These are phyloP conservation scores for Colletotrichum limetticola DNA, from an alignment of 2,329 filamentous ascomycete species.

Conservation along the genomic window DNA sequence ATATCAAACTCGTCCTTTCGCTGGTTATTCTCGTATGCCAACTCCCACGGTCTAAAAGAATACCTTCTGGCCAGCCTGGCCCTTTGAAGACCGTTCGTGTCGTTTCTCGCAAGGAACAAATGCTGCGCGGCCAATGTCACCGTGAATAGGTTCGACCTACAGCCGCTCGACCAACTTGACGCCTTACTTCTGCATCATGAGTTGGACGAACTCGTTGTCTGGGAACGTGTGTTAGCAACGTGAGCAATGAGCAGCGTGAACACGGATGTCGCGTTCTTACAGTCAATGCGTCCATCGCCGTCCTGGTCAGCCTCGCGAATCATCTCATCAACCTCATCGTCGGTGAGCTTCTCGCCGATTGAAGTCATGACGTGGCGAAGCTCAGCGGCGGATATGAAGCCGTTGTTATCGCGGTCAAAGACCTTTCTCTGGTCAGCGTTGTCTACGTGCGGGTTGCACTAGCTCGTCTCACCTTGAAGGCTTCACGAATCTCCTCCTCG, in stretches of 20 bases:
- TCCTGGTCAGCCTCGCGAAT: constrained; percentile 92
- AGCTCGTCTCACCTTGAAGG: constrained; percentile 75
- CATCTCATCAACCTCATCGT: constrained; percentile 94
- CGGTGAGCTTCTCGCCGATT: constrained; percentile 90
- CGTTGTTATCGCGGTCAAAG: constrained; percentile 92
- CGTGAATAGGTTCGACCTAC: background rate
- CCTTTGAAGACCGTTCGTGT: constrained; percentile 3
- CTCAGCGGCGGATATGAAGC: constrained; percentile 89
- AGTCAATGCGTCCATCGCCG: constrained; percentile 88
- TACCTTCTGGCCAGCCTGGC: constrained; percentile 17
- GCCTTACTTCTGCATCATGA: constrained; percentile 93
- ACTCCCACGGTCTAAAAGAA: constrained; percentile 11
- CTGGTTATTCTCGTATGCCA: constrained; percentile 14
- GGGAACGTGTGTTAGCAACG: constrained; percentile 12
- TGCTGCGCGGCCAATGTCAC: constrained; percentile 11
- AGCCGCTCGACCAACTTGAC: constrained; percentile 24
- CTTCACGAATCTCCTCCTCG: constrained; percentile 89
- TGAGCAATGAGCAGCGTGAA: background rate
- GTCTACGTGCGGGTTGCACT: background rate
- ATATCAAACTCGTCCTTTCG: constrained; percentile 9
- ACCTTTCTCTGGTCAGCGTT: constrained; percentile 55
- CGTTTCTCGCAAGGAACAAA: constrained; percentile 27
- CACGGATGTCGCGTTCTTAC: constrained; percentile 59
- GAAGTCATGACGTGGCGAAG: constrained; percentile 92
- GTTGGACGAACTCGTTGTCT: constrained; percentile 94